Evolutionary conservation across 176 grass and related monocot genomes (phyloP), one percentile per base, ranked within the genome.

Genomic region (Dendrocalamus sinicus): DNA sequence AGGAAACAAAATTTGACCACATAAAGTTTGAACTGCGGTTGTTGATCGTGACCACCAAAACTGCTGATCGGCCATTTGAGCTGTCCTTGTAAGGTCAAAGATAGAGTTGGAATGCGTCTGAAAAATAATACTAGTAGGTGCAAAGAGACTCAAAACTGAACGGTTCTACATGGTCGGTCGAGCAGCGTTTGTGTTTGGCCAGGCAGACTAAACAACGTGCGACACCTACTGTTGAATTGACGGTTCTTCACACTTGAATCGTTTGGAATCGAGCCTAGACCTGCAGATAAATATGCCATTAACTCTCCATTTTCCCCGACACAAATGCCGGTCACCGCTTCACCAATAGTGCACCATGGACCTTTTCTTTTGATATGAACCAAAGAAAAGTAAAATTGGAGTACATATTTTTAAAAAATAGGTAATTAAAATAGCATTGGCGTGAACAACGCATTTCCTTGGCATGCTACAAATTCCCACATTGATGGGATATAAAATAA

Each of bases 61-160:
- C 6, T 43, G 46, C 72, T 76, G 72, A 84, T 60, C 24, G 44
- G 43, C 32, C 32, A 22, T 24, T 28, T 0, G n/a, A 65, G 73
- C 6, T 28, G 46, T n/a, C 72, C 17, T 30, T 35, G 12, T 37
- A 3, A 73, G 11, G 41, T 63, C 70, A 72, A 58, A 60, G 6
- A 26, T 39, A 9, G 44, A 74, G 61, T 67, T 54, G 72, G 45
- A 67, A 76, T 37, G 40, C 60, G 61, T 67, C 83, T 22, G 44
- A 23, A 51, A 64, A 24, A 75, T 5, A 20, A 37, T 5, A 6
- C 26, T 15, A 14, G 12, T 53, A 75, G 45, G 30, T 75, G 58
- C 12, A 66, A 40, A 40, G 35, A 16, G 8, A 1, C 6, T 22
- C 11, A 10, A 57, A 12, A 8, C 67, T 16, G 4, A 51, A 26